Percentiles rank a stretch among this genome's conserved stretches.
Evolutionary conservation across 176 grass and related monocot genomes (phyloP).

Genomic region (Alopecurus myosuroides): DNA sequence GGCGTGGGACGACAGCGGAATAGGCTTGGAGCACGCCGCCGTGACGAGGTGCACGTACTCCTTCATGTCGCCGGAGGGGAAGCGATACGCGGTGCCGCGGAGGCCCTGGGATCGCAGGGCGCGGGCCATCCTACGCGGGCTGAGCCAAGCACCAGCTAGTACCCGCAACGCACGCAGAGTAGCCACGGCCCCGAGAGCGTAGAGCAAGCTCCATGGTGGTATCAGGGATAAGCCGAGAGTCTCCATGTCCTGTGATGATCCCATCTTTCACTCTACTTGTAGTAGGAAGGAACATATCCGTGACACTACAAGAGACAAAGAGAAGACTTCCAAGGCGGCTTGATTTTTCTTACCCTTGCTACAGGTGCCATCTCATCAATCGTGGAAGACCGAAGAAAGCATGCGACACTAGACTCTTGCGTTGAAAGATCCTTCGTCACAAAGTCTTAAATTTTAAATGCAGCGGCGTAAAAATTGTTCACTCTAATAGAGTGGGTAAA

Average conservation of each 20-base stretch:
- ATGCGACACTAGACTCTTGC: too few relatives aligned
- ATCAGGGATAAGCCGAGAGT: not conserved
- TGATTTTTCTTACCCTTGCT: not conserved
- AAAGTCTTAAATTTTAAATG: too few relatives aligned
- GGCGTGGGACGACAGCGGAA: constrained; percentile 46
- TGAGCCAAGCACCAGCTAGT: constrained; percentile 19
- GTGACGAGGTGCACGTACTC: not conserved
- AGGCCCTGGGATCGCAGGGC: constrained; percentile 48
- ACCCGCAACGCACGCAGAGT: not conserved
- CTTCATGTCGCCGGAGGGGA: constrained; percentile 36
- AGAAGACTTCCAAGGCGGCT: not conserved
- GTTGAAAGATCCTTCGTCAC: too few relatives aligned
- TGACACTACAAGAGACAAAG: not conserved
- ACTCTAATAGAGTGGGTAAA: too few relatives aligned
- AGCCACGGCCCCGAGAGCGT: not conserved
- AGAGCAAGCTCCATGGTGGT: constrained; percentile 16
- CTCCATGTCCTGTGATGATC: not conserved
- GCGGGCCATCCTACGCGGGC: constrained; percentile 27
- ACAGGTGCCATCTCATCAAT: not conserved
- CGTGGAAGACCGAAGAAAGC: not conserved
- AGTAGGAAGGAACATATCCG: not conserved
- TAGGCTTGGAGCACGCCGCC: constrained; percentile 23
- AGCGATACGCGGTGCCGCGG: constrained; percentile 28
- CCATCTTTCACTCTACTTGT: too few relatives aligned
- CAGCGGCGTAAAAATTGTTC: too few relatives aligned